A percentile compares a stretch with the other conserved stretches of the same genome.
phyloP scores from a whole-genome alignment of 148 eudicot species.

The Limonium bicolor region DNA sequence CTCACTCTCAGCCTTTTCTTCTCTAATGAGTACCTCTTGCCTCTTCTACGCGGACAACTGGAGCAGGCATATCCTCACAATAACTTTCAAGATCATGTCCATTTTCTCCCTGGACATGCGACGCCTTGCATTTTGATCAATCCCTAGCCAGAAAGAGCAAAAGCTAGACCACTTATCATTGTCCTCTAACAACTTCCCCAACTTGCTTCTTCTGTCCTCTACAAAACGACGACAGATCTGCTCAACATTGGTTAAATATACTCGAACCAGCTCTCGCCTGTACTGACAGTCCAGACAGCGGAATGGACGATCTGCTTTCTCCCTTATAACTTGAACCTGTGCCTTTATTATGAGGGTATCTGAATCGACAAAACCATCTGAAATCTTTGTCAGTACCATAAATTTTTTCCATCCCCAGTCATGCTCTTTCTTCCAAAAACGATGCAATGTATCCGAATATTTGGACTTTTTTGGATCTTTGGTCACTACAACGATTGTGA shows the following conservation, averaged over 20 bases:
- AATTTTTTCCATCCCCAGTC: slow-evolving; percentile 99
- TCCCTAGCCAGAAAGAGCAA: slow-evolving; percentile 75
- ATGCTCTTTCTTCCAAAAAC: slow-evolving; percentile 95
- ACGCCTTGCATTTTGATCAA: slow-evolving; percentile 67
- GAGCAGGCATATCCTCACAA: too few relatives aligned
- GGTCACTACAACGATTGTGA: slow-evolving; percentile 85
- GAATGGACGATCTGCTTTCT: slow-evolving; percentile 69
- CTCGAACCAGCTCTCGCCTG: slow-evolving; percentile 81
- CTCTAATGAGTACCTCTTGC: too few relatives aligned
- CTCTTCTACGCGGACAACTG: too few relatives aligned
- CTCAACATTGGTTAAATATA: slow-evolving; percentile 79
- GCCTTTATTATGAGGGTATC: slow-evolving; percentile 76
- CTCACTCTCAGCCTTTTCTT: too few relatives aligned
- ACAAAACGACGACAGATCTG: slow-evolving; percentile 82
- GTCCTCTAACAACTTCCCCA: slow-evolving; percentile 74
- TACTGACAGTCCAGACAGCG: slow-evolving; percentile 85
- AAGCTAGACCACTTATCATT: slow-evolving; percentile 91
- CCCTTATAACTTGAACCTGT: slow-evolving; percentile 94
- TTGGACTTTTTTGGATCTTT: slow-evolving; percentile 86
- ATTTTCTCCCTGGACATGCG: slow-evolving; percentile 75
- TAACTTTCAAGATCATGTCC: slow-evolving; percentile 55
- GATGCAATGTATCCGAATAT: slow-evolving; percentile 87
- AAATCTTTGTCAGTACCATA: slow-evolving; percentile 77
- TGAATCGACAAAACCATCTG: slow-evolving; percentile 71
- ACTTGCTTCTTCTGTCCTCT: slow-evolving; percentile 68